Evolutionary conservation across 106 monocot species (phyloP).

Genomic region (Hemerocallis citrina): DNA sequence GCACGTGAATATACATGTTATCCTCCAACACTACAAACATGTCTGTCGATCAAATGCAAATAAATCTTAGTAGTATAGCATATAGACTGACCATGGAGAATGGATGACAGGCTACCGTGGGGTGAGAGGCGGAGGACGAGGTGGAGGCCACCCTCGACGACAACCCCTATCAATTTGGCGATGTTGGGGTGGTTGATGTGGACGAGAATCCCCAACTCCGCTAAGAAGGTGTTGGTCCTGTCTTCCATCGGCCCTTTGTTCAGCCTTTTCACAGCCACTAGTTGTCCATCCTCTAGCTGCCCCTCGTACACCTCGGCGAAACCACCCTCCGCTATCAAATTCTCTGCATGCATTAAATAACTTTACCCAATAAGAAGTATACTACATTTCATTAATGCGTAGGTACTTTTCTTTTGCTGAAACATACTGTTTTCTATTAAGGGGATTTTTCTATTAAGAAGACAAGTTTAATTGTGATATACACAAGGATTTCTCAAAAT

Average conservation of each 20-base stretch:
- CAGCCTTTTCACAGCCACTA: slow-evolving; percentile 65
- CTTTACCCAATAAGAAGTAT: no score
- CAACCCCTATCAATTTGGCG: slow-evolving; percentile 57
- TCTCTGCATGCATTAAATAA: slow-evolving; percentile 26
- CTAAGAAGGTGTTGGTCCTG: slow-evolving; percentile 36
- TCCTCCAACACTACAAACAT: no score
- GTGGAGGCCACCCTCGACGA: slow-evolving; percentile 60
- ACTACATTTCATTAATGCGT: no score
- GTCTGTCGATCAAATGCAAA: no score
- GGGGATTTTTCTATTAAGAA: no score
- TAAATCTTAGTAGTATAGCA: no score
- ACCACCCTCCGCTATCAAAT: slow-evolving; percentile 76
- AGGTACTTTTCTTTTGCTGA: no score
- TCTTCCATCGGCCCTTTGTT: slow-evolving; percentile 30
- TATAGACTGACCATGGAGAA: slow-evolving; percentile 39
- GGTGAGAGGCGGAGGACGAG: slow-evolving; percentile 55
- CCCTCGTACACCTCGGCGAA: slow-evolving; percentile 75
- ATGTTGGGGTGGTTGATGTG: slow-evolving; percentile 66
- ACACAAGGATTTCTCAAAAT: no score
- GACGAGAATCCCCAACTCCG: slow-evolving; percentile 55
- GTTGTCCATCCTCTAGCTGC: slow-evolving; percentile 33
- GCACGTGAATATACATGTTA: no score
- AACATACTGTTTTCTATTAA: no score
- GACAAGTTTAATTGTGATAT: no score
- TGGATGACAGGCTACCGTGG: slow-evolving; percentile 44